These are phyloP conservation scores for Phalaenopsis equestris DNA, from an alignment of 106 monocot species.

Conservation along the genomic window DNA sequence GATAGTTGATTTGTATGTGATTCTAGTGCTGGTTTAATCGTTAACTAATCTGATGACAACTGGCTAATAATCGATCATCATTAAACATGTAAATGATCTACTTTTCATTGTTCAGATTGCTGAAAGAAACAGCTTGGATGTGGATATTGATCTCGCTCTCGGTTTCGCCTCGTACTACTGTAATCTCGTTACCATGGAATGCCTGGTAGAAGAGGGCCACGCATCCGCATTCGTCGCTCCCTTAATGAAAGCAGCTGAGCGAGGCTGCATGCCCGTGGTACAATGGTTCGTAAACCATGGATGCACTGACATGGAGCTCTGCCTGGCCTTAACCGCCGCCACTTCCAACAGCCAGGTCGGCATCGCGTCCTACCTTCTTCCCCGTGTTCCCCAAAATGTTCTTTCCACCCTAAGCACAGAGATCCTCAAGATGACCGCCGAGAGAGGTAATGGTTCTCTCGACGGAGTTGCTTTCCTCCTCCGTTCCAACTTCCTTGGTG, in stretches of 20 bases:
- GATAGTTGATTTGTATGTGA: too few species aligned
- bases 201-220: conserved; percentile 77
- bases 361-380: conserved; percentile 65
- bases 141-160: conserved; percentile 86
- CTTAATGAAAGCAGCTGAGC: conserved; percentile 82
- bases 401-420: conserved; percentile 68
- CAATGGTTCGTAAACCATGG: conserved; percentile 75
- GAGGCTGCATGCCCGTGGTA: conserved; percentile 68
- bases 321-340: conserved; percentile 84
- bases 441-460: conserved; percentile 66
- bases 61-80: too few species aligned
- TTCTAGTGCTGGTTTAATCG: too few species aligned
- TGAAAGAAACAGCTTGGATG: conserved; percentile 82
- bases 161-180: conserved; percentile 85
- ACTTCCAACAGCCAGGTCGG: conserved; percentile 67
- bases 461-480: conserved; percentile 84
- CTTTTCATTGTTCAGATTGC: conserved; percentile 50
- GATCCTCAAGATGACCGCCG: conserved; percentile 78
- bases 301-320: conserved; percentile 95
- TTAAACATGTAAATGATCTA: background rate
- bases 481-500: conserved; percentile 64
- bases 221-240: conserved; percentile 73
- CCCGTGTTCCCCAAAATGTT: conserved; percentile 66
- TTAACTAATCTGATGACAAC: too few species aligned
- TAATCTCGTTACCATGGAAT: conserved; percentile 85